Conservation (phyloP, 2,329 filamentous ascomycete species). For the Cryoendolithus antarcticus region DNA sequence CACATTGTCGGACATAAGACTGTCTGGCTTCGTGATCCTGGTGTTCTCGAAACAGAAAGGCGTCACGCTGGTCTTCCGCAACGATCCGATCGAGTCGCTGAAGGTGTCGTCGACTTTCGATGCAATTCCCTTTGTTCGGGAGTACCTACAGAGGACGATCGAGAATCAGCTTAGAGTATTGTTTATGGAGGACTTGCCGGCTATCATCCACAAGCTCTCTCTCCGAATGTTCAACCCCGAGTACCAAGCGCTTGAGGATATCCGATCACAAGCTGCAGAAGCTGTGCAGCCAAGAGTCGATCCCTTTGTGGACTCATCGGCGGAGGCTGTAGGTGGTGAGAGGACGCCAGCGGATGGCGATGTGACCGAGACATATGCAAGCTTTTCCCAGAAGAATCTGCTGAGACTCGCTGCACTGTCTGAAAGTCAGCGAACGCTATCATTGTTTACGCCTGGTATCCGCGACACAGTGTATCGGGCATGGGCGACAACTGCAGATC, state of each 20-base stretch:
- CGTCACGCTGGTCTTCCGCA: slow-evolving; percentile 89
- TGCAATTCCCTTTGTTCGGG: slow-evolving; percentile 94
- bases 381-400: slow-evolving; percentile 93
- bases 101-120: slow-evolving; percentile 99
- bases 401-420: slow-evolving; percentile 69
- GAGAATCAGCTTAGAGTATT: slow-evolving; percentile 82
- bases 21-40: slow-evolving; percentile 93
- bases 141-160: slow-evolving; percentile 93
- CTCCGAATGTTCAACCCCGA: slow-evolving; percentile 83
- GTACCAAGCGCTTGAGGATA: slow-evolving; percentile 52
- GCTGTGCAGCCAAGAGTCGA: slow-evolving; percentile 28
- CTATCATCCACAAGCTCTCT: slow-evolving; percentile 88
- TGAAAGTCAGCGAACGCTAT: slow-evolving; percentile 80
- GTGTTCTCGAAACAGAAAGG: slow-evolving; percentile 98
- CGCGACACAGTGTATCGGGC: slow-evolving; percentile 82
- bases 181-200: slow-evolving; percentile 96
- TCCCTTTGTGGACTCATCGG: slow-evolving; percentile 22
- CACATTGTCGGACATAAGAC: slow-evolving; percentile 84
- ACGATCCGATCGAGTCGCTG: slow-evolving; percentile 92
- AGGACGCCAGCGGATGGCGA: too few relatives aligned
- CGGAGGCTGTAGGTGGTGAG: too few relatives aligned
- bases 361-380: slow-evolving; percentile 70
- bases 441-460: slow-evolving; percentile 80
- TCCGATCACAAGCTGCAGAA: slow-evolving; percentile 12
- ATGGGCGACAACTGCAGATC: slow-evolving; percentile 70